Evolutionary conservation across 2,329 filamentous ascomycete species (phyloP), one percentile per base, ranked within the genome.

Genomic region (Pseudogymnoascus pannorum): DNA sequence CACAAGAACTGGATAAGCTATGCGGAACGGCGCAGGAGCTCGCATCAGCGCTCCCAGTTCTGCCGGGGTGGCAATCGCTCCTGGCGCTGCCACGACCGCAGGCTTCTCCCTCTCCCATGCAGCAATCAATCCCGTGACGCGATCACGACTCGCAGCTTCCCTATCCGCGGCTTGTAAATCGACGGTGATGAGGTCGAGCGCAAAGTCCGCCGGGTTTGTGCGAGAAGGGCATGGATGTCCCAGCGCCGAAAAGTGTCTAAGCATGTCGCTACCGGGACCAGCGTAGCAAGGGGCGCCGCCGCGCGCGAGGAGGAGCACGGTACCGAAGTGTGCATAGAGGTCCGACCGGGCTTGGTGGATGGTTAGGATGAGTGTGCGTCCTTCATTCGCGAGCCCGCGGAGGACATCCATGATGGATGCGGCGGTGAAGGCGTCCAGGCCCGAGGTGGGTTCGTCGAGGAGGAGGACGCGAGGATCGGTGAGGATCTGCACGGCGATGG

Each of bases 321-420:
- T 89, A 1, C 87, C 87, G 68, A 92, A 92, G 63, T 86, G 82
- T 18, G 77, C 76, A 68, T 91, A 92, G 0, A 91, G 73, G 64
- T 91, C 87, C 0, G 87, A 90, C 2, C 88, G 83, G 1, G 88
- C 86, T 71, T 92, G 89, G 62, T 92, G 89, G 35, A 92, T 90
- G 0, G 88, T 91, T n/a, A 91, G 77, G 44, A 92, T 83, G 1
- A 92, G 72, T 0, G 88, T 92, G 5, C 88, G 82, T 1, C 88
- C 88, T 73, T 92, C 88, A 20, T 84, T 81, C 0, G 88, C 87
- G 2, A 92, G 77, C 1, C 85, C 85, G 22, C 83, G 80, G 1
- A 92, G 78, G 2, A 92, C 87, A 63, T 90, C 87, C 73, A 91
- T 84, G 64, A 92, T 91, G 1, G 88, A 91, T 60, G 81, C 84